Evolutionary conservation across 768 basidiomycete species (phyloP), one percentile per base, ranked within the genome.

Genomic region (Tephrocybe sp.): DNA sequence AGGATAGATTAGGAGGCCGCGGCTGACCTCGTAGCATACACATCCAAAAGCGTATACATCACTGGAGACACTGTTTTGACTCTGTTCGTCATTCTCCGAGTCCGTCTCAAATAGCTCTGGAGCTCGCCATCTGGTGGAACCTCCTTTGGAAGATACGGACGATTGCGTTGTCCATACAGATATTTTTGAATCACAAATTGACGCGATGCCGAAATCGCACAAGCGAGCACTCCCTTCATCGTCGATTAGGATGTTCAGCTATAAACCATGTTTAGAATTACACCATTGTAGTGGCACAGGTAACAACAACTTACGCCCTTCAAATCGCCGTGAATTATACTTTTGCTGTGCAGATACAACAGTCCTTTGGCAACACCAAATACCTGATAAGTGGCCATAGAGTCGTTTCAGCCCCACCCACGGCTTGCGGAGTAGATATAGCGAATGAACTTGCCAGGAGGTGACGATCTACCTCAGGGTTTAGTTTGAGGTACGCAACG

Each of bases 281-380:
- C 16, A 12, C 18, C 7, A 16, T 4, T 30, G 15, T 16, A 19
- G 4, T 13, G 21, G 43, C 16, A 43, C 30, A 32, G 11, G 31
- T 2, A 16, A 32, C 16, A 28, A 8, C 18, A 22, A 18, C 43
- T 21, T 19, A 43, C 42, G 18, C 27, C 43, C 30, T 44, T 44
- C 18, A 44, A 25, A 34, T 44, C 43, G 21, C 43, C 43, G 13
- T 44, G 43, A 21, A 44, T 32, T n/a, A 44, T 34, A 21, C 18
- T 26, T 6, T 31, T 44, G 2, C 24, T 31, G 21, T 44, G 43
- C n/a, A 44, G 13, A 21, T 44, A 44, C 1, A 12, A 7, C 12
- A 44, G 19, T 4, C 43, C 43, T 19, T 22, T 5, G 12, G 26
- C 43, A 3, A 44, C 43, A 22, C 32, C 43, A 4, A 5, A 9